Evolutionary conservation across 2,329 filamentous ascomycete species (phyloP), one percentile per base, ranked within the genome.

Genomic region (Aspergillus quadrilineatus): DNA sequence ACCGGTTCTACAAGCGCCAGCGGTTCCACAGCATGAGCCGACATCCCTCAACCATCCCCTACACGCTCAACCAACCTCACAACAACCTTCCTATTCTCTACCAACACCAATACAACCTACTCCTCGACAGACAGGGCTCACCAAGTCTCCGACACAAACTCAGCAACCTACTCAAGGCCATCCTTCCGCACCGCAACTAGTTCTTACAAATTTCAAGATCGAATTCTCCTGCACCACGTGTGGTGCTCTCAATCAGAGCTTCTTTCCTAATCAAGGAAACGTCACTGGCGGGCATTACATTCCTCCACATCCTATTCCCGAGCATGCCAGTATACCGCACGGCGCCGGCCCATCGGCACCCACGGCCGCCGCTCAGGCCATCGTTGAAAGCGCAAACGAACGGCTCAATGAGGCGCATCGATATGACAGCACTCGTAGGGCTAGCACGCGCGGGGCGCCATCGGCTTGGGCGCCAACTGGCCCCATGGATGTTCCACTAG

Each of bases 141-240:
- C 65, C 28, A 69, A 68, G 53, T 62, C 59, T 32, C 61, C 64
- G 6, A 57, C 59, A 29, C 70, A 68, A 32, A 53, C 61, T n/a
- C 58, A 61, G 14, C 59, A 62, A n/a, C 55, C 49, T 53, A 64
- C 67, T n/a, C 69, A 71, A 50, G 65, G 67, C 17, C 69, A 71
- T 50, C 57, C 64, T 41, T 58, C 60, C 8, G 62, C 65, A 14
- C 57, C 71, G 8, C 70, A 72, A 42, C 59, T 72, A 44, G 61
- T 71, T 30, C 61, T 74, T 5, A 69, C 71, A 8, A 71, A 73
- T 41, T 73, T 75, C 55, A 75, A 74, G 56, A 73, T 75, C 41
- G 73, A 75, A 45, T 75, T 75, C 28, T 71, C 71, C 6, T 75
- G 73, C 50, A 72, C 69, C 6, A 67, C 70, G 1, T 75, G 73